A percentile compares a stretch with the other conserved stretches of the same genome.
phyloP scores from a whole-genome alignment of 2,329 filamentous ascomycete genomes.

The Aphanocladium album region DNA sequence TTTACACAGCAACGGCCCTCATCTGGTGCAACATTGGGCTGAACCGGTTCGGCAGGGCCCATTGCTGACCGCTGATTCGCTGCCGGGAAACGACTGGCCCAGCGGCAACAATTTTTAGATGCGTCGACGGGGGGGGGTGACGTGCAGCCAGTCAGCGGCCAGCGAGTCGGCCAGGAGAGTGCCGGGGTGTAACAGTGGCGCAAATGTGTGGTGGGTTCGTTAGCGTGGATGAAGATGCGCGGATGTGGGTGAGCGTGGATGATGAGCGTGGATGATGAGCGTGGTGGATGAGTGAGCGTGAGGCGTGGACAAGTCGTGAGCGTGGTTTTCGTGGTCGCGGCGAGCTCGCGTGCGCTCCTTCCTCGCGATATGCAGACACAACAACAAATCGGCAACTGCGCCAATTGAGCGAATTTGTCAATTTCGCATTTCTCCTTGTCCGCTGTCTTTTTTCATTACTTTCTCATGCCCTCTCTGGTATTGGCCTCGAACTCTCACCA shows the following conservation, averaged over 20 bases:
- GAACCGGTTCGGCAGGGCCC: background rate
- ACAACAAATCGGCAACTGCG: background rate
- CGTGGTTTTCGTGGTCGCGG: background rate
- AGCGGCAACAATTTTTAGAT: slow-evolving; percentile 11
- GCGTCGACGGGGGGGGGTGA: background rate
- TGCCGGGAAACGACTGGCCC: background rate
- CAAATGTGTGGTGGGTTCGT: too few species aligned
- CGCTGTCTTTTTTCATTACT: too few species aligned
- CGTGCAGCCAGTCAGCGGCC: slow-evolving; percentile 11
- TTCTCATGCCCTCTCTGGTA: too few species aligned
- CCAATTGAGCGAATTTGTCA: too few species aligned
- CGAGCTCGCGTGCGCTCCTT: too few species aligned
- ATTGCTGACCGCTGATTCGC: slow-evolving; percentile 9
- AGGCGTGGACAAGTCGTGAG: background rate
- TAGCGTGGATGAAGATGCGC: background rate
- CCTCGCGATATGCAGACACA: background rate
- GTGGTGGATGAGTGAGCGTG: background rate
- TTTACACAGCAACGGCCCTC: background rate
- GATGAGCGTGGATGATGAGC: background rate
- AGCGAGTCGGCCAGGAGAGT: background rate
- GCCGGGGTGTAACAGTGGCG: background rate
- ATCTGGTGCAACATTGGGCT: slow-evolving; percentile 2
- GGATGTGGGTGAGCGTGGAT: background rate
- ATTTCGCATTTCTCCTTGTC: background rate
- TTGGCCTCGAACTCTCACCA: too few species aligned